Base-by-base conservation (phyloP, 257 asterid species). In the Avicennia marina region DNA sequence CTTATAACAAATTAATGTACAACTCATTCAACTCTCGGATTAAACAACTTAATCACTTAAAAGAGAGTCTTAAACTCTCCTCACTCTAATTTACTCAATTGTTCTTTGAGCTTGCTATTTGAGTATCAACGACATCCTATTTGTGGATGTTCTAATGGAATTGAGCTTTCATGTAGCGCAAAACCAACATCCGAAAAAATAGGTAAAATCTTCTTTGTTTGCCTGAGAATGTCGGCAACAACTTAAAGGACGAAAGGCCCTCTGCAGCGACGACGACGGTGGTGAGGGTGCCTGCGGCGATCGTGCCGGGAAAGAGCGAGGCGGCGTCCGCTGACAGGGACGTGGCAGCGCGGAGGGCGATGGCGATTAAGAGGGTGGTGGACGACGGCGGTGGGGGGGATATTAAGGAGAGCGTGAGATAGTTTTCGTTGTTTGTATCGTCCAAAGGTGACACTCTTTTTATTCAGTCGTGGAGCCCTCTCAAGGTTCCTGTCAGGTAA, bases 401-500 rank as follows among this genome's bases (percentile, higher is more conserved):
- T 24, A 62, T 15, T 25, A 47, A 39, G 42, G 73, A 65, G 16
- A 67, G 83, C 12, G 43, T 67, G 32, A 74, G 96, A 73, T 84
- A 81, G 0, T 81, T 65, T 67, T 72, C 80, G 3, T 65, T 83
- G 33, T 75, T 89, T 61, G 71, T 54, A 32, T 67, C 90, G 22
- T 21, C 75, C 0, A 83, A 87, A 72, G 94, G 95, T 4, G 95
- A 81, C 62, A 81, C 89, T 9, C 26, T 83, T 64, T 89, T 85
- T 56, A 81, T 94, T 0, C 94, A 83, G 56, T 81, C 94, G 10
- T 89, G 96, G 96, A 72, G 87, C 36, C 94, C 95, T 2, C 58
- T 63, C 55, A 75, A 71, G 31, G 66, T 42, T 21, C 77, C 81
- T 63, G 51, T 74, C 74, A 81, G 96, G 96, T 89, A 74, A 60